A percentile compares a stretch with the other conserved stretches of the same genome.
Evolutionary conservation across 257 asterid species (phyloP).

Genomic region (Scutellaria minor): DNA sequence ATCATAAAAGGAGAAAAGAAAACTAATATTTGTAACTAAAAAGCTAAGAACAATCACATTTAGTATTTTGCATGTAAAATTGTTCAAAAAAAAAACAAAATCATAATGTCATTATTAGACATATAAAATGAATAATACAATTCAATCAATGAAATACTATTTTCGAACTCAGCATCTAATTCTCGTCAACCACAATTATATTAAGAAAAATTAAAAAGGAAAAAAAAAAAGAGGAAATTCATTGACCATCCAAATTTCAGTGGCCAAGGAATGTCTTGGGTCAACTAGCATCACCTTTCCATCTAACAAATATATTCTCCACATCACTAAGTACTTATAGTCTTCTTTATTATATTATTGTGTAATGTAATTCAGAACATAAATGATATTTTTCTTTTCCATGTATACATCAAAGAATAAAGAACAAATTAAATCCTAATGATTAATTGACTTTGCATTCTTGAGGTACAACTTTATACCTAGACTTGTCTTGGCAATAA

Average conservation of each 20-base stretch:
- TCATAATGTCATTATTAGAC: too few species aligned
- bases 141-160: too few species aligned
- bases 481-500: conserved; percentile 68
- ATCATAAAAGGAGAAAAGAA: too few species aligned
- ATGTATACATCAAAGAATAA: conserved; percentile 17
- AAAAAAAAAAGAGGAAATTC: too few species aligned
- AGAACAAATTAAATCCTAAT: not conserved
- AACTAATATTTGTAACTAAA: too few species aligned
- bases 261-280: not conserved
- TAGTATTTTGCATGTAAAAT: too few species aligned
- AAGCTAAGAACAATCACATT: too few species aligned
- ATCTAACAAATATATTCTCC: not conserved
- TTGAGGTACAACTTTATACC: conserved; percentile 72
- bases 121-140: too few species aligned
- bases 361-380: not conserved
- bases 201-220: too few species aligned
- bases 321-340: not conserved
- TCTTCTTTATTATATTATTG: not conserved
- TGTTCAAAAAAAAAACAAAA: too few species aligned
- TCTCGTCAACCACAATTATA: too few species aligned
- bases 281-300: not conserved
- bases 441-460: conserved; percentile 59
- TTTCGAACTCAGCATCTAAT: too few species aligned
- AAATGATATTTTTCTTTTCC: not conserved
- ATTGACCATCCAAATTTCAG: not conserved